A percentile compares a stretch with the other conserved stretches of the same genome.
phyloP scores from a whole-genome alignment of 139 green algal genomes.

The Picochlorum sp. region DNA sequence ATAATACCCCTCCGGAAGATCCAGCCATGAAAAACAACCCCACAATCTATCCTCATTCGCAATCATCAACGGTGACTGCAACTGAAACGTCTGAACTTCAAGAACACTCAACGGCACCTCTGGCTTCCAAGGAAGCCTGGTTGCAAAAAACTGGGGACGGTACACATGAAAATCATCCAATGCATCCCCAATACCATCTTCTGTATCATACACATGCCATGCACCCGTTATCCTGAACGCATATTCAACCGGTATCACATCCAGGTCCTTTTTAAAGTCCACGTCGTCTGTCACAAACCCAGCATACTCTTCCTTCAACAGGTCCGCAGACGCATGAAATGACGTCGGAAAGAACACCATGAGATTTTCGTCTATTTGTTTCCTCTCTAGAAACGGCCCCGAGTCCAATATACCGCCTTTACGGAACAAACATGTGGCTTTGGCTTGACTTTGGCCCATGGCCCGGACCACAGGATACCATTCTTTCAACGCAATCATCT shows the following conservation, averaged over 20 bases:
- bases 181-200: constrained; percentile 15
- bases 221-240: constrained; percentile 28
- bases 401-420: constrained; percentile 63
- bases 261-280: constrained; percentile 19
- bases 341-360: constrained; percentile 51
- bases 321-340: constrained; percentile 44
- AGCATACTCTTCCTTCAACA: constrained; percentile 44
- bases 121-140: constrained; percentile 43
- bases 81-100: constrained; percentile 38
- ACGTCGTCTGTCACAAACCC: constrained; percentile 6
- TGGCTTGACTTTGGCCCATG: constrained; percentile 5
- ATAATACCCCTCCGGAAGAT: not conserved
- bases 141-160: constrained; percentile 32
- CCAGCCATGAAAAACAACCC: constrained; percentile 51
- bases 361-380: not conserved
- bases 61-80: constrained; percentile 30
- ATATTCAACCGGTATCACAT: constrained; percentile 18
- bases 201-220: constrained; percentile 43
- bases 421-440: constrained; percentile 45
- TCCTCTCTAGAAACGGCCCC: constrained; percentile 27
- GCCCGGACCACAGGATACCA: constrained; percentile 27
- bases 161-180: constrained; percentile 44
- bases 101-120: constrained; percentile 54
- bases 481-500: constrained; percentile 35
- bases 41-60: constrained; percentile 25